These are phyloP conservation scores for Phytopythium kandeliae DNA, from an alignment of 352 stramenopile species.

Conservation along the genomic window DNA sequence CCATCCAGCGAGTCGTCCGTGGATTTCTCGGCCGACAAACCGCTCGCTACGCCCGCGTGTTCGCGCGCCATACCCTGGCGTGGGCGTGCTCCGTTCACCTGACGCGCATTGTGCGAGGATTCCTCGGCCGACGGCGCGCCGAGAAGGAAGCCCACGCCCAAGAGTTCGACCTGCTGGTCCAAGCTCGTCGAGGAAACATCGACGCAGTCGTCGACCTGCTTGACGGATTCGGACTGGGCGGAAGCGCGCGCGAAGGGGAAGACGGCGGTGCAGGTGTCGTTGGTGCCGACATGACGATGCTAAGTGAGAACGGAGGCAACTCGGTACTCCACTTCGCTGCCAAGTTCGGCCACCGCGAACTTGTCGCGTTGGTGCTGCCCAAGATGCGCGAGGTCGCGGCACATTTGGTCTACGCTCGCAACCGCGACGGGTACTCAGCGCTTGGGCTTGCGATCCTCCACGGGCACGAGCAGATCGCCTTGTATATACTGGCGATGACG, in stretches of 20 bases:
- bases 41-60: conserved; percentile 21
- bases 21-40: conserved; percentile 36
- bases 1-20: conserved; percentile 42
- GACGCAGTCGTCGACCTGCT: conserved; percentile 54
- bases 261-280: conserved; percentile 6
- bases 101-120: conserved; percentile 48
- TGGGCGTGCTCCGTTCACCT: conserved; percentile 33
- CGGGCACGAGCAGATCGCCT: conserved; percentile 41
- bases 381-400: conserved; percentile 23
- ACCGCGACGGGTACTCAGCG: conserved; percentile 32
- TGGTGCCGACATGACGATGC: conserved; percentile 27
- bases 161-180: conserved; percentile 46
- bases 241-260: conserved; percentile 2
- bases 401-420: conserved; percentile 26
- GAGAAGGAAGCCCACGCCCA: conserved; percentile 20
- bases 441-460: conserved; percentile 42
- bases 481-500: conserved; percentile 55
- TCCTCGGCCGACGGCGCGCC: conserved; percentile 29
- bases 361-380: conserved; percentile 47
- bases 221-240: conserved; percentile 36
- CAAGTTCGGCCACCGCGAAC: conserved; percentile 37
- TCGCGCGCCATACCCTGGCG: conserved; percentile 18
- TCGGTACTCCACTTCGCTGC: conserved; percentile 47
- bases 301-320: conserved; percentile 24
- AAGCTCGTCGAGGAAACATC: conserved; percentile 42